phyloP scores from a whole-genome alignment of 1,284 basidiomycete species.

The Rhodotorula sp. region DNA sequence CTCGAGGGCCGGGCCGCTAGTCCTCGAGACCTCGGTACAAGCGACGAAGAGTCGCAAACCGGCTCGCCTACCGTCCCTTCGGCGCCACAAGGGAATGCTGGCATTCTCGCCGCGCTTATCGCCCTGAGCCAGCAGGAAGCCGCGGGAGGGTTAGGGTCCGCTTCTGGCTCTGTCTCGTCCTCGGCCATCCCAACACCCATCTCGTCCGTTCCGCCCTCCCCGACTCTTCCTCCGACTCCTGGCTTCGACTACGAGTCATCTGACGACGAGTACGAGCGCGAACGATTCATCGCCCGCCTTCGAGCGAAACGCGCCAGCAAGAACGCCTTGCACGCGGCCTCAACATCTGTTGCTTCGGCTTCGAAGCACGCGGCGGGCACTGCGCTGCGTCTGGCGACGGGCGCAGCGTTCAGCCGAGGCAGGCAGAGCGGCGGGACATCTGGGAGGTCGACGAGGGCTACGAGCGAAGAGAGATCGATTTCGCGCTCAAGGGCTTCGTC shows the following conservation, averaged over 20 bases:
- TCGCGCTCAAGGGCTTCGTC: slow-evolving; percentile 10
- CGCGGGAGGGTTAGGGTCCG: neutral
- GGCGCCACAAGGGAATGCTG: neutral
- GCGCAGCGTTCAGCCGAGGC: neutral
- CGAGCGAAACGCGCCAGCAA: slow-evolving; percentile 22
- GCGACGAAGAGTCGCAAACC: neutral
- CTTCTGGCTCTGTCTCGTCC: slow-evolving; percentile 1
- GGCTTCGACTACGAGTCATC: slow-evolving; percentile 5
- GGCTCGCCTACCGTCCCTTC: neutral
- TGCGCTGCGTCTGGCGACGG: neutral
- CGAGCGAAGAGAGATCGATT: slow-evolving; percentile 4
- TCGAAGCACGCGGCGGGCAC: slow-evolving; percentile 6
- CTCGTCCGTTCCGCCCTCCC: neutral
- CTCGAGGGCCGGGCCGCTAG: neutral
- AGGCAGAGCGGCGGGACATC: neutral
- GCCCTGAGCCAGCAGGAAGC: slow-evolving; percentile 36
- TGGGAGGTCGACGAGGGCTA: neutral
- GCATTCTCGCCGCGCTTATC: slow-evolving; percentile 40
- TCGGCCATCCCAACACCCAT: slow-evolving; percentile 12
- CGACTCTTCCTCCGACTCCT: neutral
- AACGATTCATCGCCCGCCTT: slow-evolving; percentile 38
- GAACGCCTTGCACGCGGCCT: slow-evolving; percentile 18
- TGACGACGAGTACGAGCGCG: slow-evolving; percentile 42
- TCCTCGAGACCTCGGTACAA: neutral
- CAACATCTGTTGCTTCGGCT: slow-evolving; percentile 1